Percentiles rank a stretch among this genome's conserved stretches.
These are phyloP conservation scores for Ilyonectria sp. DNA, from an alignment of 2,329 filamentous ascomycete species.

Conservation along the genomic window DNA sequence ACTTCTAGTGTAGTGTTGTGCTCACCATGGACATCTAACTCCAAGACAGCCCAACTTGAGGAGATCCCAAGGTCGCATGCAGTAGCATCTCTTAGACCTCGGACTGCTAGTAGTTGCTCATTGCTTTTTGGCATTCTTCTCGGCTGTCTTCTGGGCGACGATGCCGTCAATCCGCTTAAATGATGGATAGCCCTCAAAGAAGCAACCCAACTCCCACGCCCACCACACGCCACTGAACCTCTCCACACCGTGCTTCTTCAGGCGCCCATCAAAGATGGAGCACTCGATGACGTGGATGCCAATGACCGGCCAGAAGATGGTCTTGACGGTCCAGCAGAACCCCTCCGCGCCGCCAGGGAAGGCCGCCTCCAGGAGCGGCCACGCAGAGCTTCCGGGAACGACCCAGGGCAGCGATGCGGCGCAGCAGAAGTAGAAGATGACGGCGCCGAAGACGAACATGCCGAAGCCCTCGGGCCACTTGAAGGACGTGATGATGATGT, in stretches of 20 bases:
- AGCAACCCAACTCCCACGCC: conserved; percentile 67
- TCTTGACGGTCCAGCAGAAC: conserved; percentile 72
- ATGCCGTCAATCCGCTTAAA: conserved; percentile 67
- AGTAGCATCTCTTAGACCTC: too few species aligned
- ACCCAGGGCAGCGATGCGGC: conserved; percentile 67
- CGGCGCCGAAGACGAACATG: conserved; percentile 67
- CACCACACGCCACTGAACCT: conserved; percentile 66
- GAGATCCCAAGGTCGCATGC: too few species aligned
- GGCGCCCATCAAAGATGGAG: conserved; percentile 64
- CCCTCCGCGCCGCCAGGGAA: conserved; percentile 72
- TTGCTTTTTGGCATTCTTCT: conserved; percentile 60
- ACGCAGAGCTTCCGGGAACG: conserved; percentile 64
- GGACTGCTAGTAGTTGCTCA: conserved; percentile 37
- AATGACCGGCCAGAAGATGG: conserved; percentile 72
- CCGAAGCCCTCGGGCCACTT: conserved; percentile 61
- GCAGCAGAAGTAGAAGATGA: conserved; percentile 68
- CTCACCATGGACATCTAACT: not conserved
- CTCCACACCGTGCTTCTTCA: conserved; percentile 64
- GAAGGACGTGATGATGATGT: conserved; percentile 60
- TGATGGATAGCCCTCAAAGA: conserved; percentile 68
- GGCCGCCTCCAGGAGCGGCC: conserved; percentile 63
- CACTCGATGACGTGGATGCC: conserved; percentile 77
- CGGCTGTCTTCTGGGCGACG: conserved; percentile 60
- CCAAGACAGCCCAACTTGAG: not conserved
- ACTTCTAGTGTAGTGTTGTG: not conserved